Evolutionary conservation across 805 yeast genomes (phyloP), one percentile per base, ranked within the genome.

Genomic region (Candida insectalens): DNA sequence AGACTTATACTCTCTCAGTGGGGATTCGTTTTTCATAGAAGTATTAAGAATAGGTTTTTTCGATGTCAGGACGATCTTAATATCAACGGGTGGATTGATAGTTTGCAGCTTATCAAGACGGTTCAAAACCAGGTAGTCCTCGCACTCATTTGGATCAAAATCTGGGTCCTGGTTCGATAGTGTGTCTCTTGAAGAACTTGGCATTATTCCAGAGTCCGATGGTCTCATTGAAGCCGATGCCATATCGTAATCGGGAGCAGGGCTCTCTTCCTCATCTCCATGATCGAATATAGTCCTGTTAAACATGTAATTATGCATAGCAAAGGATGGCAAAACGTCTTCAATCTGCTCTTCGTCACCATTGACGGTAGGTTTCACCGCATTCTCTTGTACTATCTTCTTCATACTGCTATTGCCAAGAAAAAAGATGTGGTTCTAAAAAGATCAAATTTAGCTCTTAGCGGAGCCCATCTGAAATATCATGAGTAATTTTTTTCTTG

Each of bases 251-350:
- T 42, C 45, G 13, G 50, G 52, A 28, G 36, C 16, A 18, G 25
- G 23, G n/a, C 15, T n/a, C 8, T 34, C 26, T 16, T 34, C 33
- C 19, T 43, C 41, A n/a, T n/a, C n/a, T n/a, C n/a, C n/a, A n/a
- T n/a, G n/a, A n/a, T n/a, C n/a, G 4, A 45, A 33, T 14, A 45
- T 29, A 4, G 47, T 38, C 27, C 55, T 35, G 32, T 53, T 53
- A 15, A 53, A 38, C 38, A 51, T 39, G 21, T 42, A 67, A 40
- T 71, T 76, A 43, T 74, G 77, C 77, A 78, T 72, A 42, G 77
- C 83, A 49, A 77, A 78, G 0, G 83, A 75, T 0, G 85, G 87
- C 26, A 78, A 49, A 1, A 78, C 69, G 45, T 78, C 84, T 29
- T 46, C 51, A 15, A 41, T n/a, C n/a, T n/a, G n/a, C n/a, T n/a